Percentiles rank a stretch among this genome's conserved stretches.
Conservation (phyloP, 768 basidiomycete genomes). For the Psilocybe cyanescens region DNA sequence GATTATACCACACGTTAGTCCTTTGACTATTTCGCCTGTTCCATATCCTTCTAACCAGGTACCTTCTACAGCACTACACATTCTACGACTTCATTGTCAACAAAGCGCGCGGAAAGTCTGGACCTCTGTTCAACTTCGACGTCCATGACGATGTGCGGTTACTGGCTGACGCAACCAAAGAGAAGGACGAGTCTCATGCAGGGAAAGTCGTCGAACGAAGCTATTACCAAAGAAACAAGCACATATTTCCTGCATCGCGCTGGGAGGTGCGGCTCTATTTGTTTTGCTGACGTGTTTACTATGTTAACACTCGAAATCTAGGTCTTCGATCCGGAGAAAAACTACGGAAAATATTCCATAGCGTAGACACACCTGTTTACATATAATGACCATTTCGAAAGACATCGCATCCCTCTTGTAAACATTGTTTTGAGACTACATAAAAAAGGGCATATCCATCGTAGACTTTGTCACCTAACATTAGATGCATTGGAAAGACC, state of each 20-base stretch:
- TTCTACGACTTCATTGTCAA: constrained; percentile 99
- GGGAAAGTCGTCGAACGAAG: constrained; percentile 97
- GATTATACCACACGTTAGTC: constrained; percentile 88
- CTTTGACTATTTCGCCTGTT: background rate
- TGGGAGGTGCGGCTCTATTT: constrained; percentile 78
- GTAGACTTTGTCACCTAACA: background rate
- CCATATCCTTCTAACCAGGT: background rate
- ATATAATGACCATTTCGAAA: no score
- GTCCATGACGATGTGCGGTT: constrained; percentile 98
- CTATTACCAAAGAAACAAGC: constrained; percentile 96
- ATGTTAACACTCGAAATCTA: constrained; percentile 25
- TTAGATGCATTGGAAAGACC: background rate
- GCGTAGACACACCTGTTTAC: constrained; percentile 20
- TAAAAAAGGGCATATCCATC: no score
- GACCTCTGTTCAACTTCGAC: constrained; percentile 97
- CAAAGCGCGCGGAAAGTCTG: constrained; percentile 97
- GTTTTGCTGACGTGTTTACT: background rate
- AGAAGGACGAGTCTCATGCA: constrained; percentile 98
- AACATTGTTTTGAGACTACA: no score
- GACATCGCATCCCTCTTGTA: no score
- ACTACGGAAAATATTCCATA: constrained; percentile 91
- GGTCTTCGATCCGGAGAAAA: constrained; percentile 95
- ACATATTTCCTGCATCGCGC: constrained; percentile 95
- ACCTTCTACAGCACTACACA: constrained; percentile 79
- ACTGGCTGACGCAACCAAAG: constrained; percentile 90